Conservation (phyloP, 768 basidiomycete genomes). For the Suillus weaverae region DNA sequence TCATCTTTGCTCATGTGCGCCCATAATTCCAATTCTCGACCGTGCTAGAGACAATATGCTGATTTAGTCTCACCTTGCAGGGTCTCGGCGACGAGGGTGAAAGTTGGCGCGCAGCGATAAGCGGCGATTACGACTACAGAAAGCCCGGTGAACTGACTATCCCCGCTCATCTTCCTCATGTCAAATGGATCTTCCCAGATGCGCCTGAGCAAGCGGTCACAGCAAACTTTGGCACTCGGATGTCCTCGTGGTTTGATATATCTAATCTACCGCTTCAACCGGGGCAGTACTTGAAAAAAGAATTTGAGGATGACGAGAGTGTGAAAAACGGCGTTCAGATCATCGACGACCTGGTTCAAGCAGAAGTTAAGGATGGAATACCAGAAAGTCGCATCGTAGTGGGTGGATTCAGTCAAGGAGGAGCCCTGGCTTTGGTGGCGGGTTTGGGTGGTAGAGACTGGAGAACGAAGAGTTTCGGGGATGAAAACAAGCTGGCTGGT, state of each 20-base stretch:
- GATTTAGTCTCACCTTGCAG: constrained; percentile 31
- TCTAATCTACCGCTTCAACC: neutral
- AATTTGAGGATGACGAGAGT: constrained; percentile 42
- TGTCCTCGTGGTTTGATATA: constrained; percentile 13
- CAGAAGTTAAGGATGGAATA: constrained; percentile 43
- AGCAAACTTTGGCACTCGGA: constrained; percentile 7
- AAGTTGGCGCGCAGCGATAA: constrained; percentile 18
- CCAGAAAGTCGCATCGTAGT: constrained; percentile 43
- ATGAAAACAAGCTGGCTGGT: constrained; percentile 40
- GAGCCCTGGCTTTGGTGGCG: constrained; percentile 43
- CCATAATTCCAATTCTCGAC: constrained; percentile 10
- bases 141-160: constrained; percentile 1
- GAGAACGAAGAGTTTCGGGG: constrained; percentile 16
- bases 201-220: constrained; percentile 22
- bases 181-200: constrained; percentile 47
- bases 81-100: constrained; percentile 48
- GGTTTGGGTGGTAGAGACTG: constrained; percentile 41
- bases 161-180: constrained; percentile 52
- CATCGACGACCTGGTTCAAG: constrained; percentile 41
- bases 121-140: constrained; percentile 5
- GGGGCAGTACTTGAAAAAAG: constrained; percentile 14
- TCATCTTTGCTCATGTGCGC: constrained; percentile 12
- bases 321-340: constrained; percentile 37
- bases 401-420: constrained; percentile 52
- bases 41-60: neutral